Evolutionary conservation across 257 asterid genomes (phyloP).

Genomic region (Rhazya stricta): DNA sequence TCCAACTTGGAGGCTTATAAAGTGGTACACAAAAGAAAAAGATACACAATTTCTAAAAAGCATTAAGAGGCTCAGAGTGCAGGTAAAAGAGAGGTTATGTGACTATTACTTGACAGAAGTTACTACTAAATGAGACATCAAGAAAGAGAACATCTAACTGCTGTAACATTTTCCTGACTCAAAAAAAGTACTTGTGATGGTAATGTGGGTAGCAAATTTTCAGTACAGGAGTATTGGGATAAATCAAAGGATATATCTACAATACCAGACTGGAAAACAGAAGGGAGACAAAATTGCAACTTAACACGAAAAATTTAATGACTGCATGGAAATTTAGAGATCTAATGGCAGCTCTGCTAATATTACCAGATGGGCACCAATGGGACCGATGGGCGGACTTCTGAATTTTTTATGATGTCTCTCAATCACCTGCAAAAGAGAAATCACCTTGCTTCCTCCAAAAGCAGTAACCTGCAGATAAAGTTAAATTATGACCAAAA

Average conservation of each 20-base stretch:
- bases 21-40: neutral
- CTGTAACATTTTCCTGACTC: neutral
- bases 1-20: neutral
- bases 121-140: neutral
- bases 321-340: neutral
- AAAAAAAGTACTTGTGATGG: neutral
- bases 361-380: slow-evolving; percentile 90
- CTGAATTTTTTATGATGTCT: slow-evolving; percentile 58
- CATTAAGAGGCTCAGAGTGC: neutral
- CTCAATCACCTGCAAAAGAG: slow-evolving; percentile 73
- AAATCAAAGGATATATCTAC: neutral
- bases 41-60: neutral
- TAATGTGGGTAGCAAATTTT: neutral
- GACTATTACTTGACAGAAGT: neutral
- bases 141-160: neutral
- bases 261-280: neutral
- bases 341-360: slow-evolving; percentile 6
- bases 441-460: slow-evolving; percentile 67
- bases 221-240: neutral
- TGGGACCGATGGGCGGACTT: slow-evolving; percentile 88
- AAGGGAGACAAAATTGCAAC: neutral
- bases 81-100: neutral
- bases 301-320: slow-evolving; percentile 7
- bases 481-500: slow-evolving; percentile 3
- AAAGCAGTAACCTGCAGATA: slow-evolving; percentile 77